Evolutionary conservation across 225 moss, liverwort and hornwort genomes (phyloP).

Genomic region (Climacium dendroides): DNA sequence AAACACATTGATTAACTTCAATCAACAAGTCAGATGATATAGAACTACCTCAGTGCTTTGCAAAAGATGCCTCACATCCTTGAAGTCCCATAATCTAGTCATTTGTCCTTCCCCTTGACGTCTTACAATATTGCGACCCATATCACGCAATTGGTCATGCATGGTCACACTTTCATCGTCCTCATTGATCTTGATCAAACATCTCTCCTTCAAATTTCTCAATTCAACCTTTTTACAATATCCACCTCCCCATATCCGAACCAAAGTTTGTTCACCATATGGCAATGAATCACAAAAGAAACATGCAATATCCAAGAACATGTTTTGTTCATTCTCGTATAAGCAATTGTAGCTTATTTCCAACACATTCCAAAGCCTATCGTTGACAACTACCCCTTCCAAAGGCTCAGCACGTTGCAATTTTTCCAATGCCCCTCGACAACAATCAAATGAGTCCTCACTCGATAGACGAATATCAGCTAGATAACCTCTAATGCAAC

Average conservation of each 20-base stretch:
- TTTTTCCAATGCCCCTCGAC: background rate
- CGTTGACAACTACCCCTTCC: background rate
- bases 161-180: background rate
- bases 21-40: background rate
- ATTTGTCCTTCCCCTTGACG: background rate
- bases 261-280: background rate
- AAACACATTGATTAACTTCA: background rate
- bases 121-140: background rate
- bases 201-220: background rate
- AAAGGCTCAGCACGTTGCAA: background rate
- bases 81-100: background rate
- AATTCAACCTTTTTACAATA: fast-evolving
- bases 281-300: fast-evolving
- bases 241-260: background rate
- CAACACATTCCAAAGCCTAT: background rate
- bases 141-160: background rate
- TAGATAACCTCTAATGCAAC: background rate
- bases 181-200: background rate
- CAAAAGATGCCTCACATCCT: background rate
- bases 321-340: background rate
- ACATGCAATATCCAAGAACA: background rate
- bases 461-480: fast-evolving
- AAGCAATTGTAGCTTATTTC: background rate
- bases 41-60: background rate
- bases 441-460: background rate